Evolutionary conservation across 2,329 filamentous ascomycete genomes (phyloP).

Genomic region (Colletotrichum sp.): DNA sequence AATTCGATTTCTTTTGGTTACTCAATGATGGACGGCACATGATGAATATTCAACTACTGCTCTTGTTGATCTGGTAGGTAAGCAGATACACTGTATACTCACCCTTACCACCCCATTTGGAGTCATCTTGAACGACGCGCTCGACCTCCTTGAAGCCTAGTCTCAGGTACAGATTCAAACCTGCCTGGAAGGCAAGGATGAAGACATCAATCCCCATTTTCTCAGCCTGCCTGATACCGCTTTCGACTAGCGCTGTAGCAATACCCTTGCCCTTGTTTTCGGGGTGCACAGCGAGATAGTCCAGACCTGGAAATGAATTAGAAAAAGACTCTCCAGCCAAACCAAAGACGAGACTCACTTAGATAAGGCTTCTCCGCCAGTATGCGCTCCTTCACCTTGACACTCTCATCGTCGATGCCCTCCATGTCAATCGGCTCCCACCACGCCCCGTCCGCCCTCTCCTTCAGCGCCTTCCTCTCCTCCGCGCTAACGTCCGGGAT

Average conservation of each 20-base stretch:
- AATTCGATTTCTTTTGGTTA: background rate
- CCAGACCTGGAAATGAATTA: conserved; percentile 14
- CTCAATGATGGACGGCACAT: background rate
- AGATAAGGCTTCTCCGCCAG: conserved; percentile 14
- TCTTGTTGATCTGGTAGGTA: background rate
- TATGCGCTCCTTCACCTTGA: conserved; percentile 11
- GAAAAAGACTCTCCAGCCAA: background rate
- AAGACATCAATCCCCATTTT: conserved; percentile 28
- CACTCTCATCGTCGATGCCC: background rate
- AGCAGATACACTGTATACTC: background rate
- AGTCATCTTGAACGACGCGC: conserved; percentile 29
- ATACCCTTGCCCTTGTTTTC: conserved; percentile 30
- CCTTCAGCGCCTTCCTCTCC: conserved; percentile 4
- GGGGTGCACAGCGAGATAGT: conserved; percentile 33
- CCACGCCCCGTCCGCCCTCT: conserved; percentile 4
- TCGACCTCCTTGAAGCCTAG: conserved; percentile 28
- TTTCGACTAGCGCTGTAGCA: conserved; percentile 27
- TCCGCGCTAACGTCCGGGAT: conserved; percentile 17
- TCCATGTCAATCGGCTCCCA: conserved; percentile 12
- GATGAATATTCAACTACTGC: background rate
- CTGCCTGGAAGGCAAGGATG: conserved; percentile 26
- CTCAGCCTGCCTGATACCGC: conserved; percentile 27
- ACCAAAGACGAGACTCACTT: background rate
- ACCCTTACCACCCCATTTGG: background rate
- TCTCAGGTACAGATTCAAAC: conserved; percentile 25